Evolutionary conservation across 177 flowering plant genomes (phyloP), one percentile per base, ranked within the genome.

Genomic region (Vitis hybrid): DNA sequence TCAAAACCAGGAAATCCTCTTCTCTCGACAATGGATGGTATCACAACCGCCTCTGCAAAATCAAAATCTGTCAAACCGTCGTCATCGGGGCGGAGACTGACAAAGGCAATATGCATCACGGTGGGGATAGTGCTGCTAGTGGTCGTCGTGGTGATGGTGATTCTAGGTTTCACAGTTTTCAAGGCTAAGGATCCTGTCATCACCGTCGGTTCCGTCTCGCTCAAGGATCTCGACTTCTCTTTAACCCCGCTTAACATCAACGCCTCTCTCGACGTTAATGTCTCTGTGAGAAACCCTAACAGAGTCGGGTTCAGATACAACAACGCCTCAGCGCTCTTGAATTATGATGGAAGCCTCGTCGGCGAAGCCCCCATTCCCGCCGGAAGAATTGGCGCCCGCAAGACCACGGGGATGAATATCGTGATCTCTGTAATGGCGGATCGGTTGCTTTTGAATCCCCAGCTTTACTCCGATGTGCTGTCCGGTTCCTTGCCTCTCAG

Each of bases 201-300:
- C 51, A 80, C 84, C 32, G 68, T 86, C n/a, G 66, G 80, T 59
- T 71, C 83, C 54, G 65, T 85, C 46, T 7, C 67, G 1, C 61
- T 89, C 3, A 9, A 68, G 9, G 66, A 78, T 53, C 32, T 87
- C 9, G 5, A 54, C 9, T 61, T 74, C n/a, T 63, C 81, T 27
- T 27, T 27, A 27, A 27, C 30, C 4, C 30, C 30, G 2, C 81
- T 85, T 8, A 57, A 70, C 59, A 41, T 89, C 18, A 89, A 89
- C 70, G 65, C 82, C 8, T 78, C 79, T 27, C 76, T 89, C 9
- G 73, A 14, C 46, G 67, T 80, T 15, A 73, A 79, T 46, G 63
- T 89, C 54, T 60, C 86, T 21, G 61, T 89, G 14, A 74, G 73
- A 13, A 89, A 89, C 77, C 91, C 90, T 0, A 89, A 90, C 77